phyloP scores from a whole-genome alignment of 768 basidiomycete genomes.

The Erythrobasidium yunnanense region DNA sequence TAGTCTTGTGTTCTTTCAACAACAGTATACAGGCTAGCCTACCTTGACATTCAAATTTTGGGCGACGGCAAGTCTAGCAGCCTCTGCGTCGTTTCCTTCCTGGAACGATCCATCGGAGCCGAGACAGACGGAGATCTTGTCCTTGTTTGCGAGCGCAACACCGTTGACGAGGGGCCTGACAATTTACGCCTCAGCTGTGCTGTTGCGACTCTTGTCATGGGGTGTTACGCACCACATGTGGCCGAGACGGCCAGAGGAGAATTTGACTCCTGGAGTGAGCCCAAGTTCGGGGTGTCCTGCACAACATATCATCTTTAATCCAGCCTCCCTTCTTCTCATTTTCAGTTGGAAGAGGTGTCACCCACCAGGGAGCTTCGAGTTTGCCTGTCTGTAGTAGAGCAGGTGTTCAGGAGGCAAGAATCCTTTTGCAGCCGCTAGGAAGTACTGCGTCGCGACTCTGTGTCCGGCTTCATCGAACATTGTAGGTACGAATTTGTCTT shows the following conservation, averaged over 20 bases:
- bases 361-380: conserved; percentile 67
- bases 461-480: conserved; percentile 52
- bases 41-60: conserved; percentile 67
- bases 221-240: conserved; percentile 72
- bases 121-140: conserved; percentile 67
- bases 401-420: conserved; percentile 62
- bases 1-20: not conserved
- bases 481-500: conserved; percentile 35
- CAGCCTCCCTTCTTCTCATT: no score
- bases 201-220: not conserved
- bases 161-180: conserved; percentile 56
- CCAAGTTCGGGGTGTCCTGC: conserved; percentile 66
- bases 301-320: not conserved
- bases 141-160: conserved; percentile 64
- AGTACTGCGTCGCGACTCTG: conserved; percentile 80
- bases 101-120: conserved; percentile 87
- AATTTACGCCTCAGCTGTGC: not conserved
- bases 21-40: no score
- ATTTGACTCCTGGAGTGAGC: conserved; percentile 81
- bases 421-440: conserved; percentile 67
- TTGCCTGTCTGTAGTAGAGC: conserved; percentile 71
- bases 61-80: conserved; percentile 74
- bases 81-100: conserved; percentile 82
- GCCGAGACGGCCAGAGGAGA: conserved; percentile 82
- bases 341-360: no score